Evolutionary conservation across 768 basidiomycete species (phyloP), one percentile per base, ranked within the genome.

Genomic region (Coprinopsis marcescibilis): DNA sequence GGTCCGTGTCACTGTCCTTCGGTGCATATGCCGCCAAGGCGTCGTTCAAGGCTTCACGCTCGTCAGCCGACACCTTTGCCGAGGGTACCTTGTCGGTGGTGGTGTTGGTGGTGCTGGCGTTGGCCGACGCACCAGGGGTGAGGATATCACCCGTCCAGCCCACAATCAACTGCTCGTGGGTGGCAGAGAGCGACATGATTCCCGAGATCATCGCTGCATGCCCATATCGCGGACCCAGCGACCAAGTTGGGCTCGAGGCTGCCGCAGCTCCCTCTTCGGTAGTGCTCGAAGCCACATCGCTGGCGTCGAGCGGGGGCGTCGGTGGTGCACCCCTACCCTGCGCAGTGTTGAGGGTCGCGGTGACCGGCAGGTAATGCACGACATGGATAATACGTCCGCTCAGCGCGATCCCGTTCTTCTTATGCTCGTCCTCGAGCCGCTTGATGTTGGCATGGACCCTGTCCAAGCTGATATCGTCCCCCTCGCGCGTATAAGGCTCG

Each of bases 181-280:
- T 86, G 11, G 80, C 69, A 2, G 83, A 75, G 27, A 99, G 78
- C 10, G 85, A 87, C 44, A 83, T 81, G 58, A 97, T 92, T 25
- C 95, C 95, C 36, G 85, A 87, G 50, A 93, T 85, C 88, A 98
- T 92, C 10, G 95, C 95, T 7, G 89, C 79, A 60, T 98, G 96
- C 14, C 93, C 94, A 52, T 91, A 83, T 32, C 95, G 76, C 1
- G 83, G 78, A 1, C 77, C 65, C 4, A 99, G 69, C 14, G 78
- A 76, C 95, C 95, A 99, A 29, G 72, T 69, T 30, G 68, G 52
- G 27, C 49, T 32, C 36, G 52, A 37, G 30, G 45, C 34, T 25
- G 52, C 58, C 11, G 33, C 59, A 44, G 70, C 66, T 20, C 76
- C 73, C 49, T 82, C 80, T 11, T 32, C 8, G 29, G 8, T 8